Evolutionary conservation across 1,139 yeast genomes (phyloP), one percentile per base, ranked within the genome.

Genomic region (Pneumocystis oryctolagi): DNA sequence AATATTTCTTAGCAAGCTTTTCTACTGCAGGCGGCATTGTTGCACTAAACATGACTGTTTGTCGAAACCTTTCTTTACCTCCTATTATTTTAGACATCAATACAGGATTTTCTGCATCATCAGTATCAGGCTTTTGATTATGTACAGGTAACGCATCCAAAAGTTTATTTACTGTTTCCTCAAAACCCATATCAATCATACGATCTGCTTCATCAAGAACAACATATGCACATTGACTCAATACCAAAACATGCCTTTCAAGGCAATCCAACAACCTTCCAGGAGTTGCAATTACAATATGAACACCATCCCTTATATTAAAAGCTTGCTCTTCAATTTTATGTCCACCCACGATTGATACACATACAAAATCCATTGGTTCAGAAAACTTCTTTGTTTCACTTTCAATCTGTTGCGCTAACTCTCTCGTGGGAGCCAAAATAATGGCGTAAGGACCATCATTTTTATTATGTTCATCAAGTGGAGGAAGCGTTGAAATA

Each of bases 121-220:
- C 61, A 12, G 71, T 72, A 34, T 70, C 70, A 1, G 74, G 71
- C 64, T 71, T 73, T 6, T 77, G 66, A 55, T 69, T 71, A 35
- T 68, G 62, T 1, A 67, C 71, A 1, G 79, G 88, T 42, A 84
- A 73, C 31, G 75, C 73, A 8, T 75, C 75, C 64, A 87, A 73
- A 25, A 92, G 81, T 35, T 78, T 76, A 47, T 79, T 80, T 60
- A 92, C 80, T 67, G 89, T 89, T 61, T 82, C 87, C 70, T 89
- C 96, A 72, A 92, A 90, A 1, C 97, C 97, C 81, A 90, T 79
- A 71, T 90, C 96, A 59, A 92, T 84, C 97, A 90, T 90, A 70
- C 89, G 78, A 73, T 90, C 97, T 1, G 96, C 96, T 73, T 90
- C 97, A 75, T 90, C 97, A 78, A 89, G 79, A 1, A 88, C 84